Evolutionary conservation across 2,329 filamentous ascomycete genomes (phyloP), one percentile per base, ranked within the genome.

Genomic region (Emydomyces testavorans): DNA sequence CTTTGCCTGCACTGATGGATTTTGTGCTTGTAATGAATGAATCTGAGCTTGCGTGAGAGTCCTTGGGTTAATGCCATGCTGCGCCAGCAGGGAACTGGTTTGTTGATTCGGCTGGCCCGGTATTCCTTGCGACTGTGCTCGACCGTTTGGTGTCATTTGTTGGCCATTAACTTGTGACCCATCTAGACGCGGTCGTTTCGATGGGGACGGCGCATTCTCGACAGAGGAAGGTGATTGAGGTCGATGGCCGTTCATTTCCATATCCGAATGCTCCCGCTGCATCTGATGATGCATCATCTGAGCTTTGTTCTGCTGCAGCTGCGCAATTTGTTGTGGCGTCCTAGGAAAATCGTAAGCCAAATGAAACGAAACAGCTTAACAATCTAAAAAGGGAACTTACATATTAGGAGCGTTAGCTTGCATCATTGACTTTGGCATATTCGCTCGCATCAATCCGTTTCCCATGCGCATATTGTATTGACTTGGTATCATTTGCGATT

Each of bases 141-240:
- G 78, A 58, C 83, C 83, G 65, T 85, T 86, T 48, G 80, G 78
- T 69, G 83, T 83, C 76, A 89, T 83, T 58, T 82, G 83, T 60
- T 80, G 81, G 53, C 81, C 80, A 62, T 85, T 85, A 67, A 86
- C 87, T 7, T 75, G 75, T 28, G 75, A 74, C 60, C 82, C 80
- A 54, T 89, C 85, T 52, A 94, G 77, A 49, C 89, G 84, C 50
- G 82, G 85, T 60, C 89, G 79, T 71, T 96, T 96, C 53, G 85
- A 90, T 1, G 90, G 90, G 26, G 90, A 96, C 3, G 88, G 87
- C 21, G 86, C 88, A 60, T 92, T 92, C 46, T 95, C 89, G 47
- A 80, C 82, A 31, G 83, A 82, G 43, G 81, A 80, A 6, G 90
- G 90, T 28, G 90, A 94, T 50, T 82, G 80, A 23, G 87, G 82